A percentile compares a stretch with the other conserved stretches of the same genome.
These are phyloP conservation scores for Thuidium tamariscinum DNA, from an alignment of 225 moss, liverwort and hornwort species.

Conservation along the genomic window DNA sequence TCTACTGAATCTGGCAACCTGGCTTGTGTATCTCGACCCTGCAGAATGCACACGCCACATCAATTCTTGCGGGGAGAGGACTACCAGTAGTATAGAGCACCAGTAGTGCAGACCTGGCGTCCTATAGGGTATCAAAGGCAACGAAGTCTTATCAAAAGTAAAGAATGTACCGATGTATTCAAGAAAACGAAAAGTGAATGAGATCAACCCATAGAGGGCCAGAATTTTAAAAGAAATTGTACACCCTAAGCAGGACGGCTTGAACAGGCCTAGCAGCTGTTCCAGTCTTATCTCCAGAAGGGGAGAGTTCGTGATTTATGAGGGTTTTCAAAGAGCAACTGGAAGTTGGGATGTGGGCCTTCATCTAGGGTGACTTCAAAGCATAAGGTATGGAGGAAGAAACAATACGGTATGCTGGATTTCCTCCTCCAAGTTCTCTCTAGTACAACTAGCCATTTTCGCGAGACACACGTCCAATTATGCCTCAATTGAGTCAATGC, in stretches of 20 bases:
- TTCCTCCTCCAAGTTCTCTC: background rate
- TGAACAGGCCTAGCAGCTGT: background rate
- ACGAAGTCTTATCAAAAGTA: no score
- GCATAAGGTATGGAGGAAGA: background rate
- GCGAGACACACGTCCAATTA: background rate
- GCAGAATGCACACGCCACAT: background rate
- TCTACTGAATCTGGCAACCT: constrained; percentile 19
- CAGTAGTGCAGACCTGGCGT: background rate
- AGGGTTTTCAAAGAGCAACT: background rate
- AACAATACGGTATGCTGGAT: background rate
- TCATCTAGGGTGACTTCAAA: background rate
- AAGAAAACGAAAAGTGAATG: background rate
- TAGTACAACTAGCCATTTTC: background rate
- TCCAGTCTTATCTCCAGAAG: background rate
- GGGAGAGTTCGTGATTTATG: background rate
- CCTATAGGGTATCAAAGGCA: background rate
- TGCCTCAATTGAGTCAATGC: background rate
- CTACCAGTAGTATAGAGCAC: background rate
- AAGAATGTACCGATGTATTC: background rate
- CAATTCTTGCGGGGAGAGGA: background rate
- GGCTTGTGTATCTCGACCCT: constrained; percentile 10
- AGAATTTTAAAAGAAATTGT: background rate
- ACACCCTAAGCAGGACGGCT: background rate
- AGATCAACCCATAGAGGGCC: background rate
- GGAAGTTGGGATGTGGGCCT: background rate